phyloP scores from a whole-genome alignment of 2,329 filamentous ascomycete species.

The Lasiodiplodia hormozganensis region DNA sequence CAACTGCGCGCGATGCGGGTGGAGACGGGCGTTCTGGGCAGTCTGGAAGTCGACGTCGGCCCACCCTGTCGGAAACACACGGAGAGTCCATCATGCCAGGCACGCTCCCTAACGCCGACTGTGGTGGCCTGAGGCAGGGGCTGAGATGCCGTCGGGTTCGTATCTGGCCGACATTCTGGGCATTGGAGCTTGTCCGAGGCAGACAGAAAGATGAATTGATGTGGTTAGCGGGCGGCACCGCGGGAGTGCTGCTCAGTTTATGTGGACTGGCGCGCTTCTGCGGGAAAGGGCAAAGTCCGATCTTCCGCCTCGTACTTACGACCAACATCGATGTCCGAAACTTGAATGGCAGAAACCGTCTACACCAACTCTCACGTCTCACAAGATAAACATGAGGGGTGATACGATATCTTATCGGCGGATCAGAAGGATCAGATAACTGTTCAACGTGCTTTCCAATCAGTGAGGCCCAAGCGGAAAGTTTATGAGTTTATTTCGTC shows the following conservation, averaged over 20 bases:
- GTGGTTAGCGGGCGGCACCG: background rate
- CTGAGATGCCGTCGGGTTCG: background rate
- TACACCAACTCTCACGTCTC: background rate
- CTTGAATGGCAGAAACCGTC: background rate
- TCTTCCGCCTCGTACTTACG: constrained; percentile 16
- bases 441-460: background rate
- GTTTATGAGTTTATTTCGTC: constrained; percentile 14
- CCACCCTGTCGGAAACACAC: background rate
- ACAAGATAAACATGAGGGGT: background rate
- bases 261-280: background rate
- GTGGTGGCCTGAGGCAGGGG: background rate
- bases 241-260: background rate
- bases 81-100: background rate
- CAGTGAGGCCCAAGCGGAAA: constrained; percentile 7
- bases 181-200: background rate
- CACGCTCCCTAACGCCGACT: constrained; percentile 8
- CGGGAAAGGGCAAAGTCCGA: constrained; percentile 3
- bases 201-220: background rate
- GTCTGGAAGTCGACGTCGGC: background rate
- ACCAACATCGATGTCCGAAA: background rate
- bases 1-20: constrained; percentile 10
- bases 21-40: background rate
- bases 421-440: constrained; percentile 25
- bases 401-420: constrained; percentile 18
- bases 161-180: background rate